These are phyloP conservation scores for Naematelia encephala DNA, from an alignment of 768 basidiomycete species.

Conservation along the genomic window DNA sequence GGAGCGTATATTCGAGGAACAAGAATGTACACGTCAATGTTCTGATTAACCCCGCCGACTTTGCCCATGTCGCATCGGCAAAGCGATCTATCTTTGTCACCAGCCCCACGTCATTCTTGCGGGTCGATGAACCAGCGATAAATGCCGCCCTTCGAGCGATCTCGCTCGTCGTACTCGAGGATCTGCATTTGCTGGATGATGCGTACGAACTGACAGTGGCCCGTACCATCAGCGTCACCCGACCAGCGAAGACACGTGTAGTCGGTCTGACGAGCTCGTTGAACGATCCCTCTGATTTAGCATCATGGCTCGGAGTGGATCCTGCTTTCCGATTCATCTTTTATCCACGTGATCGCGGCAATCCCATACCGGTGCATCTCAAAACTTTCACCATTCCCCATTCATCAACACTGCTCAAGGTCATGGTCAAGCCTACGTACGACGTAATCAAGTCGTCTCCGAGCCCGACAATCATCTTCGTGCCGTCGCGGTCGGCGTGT, in stretches of 20 bases:
- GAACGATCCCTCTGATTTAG: constrained; percentile 74
- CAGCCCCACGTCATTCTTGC: constrained; percentile 36
- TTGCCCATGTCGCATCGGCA: constrained; percentile 43
- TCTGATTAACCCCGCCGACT: constrained; percentile 23
- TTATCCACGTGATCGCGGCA: constrained; percentile 75
- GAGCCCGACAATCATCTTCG: constrained; percentile 70
- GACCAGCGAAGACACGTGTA: constrained; percentile 63
- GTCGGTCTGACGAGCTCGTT: constrained; percentile 76
- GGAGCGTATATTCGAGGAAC: constrained; percentile 19
- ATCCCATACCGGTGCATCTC: constrained; percentile 64
- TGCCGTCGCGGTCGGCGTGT: constrained; percentile 79
- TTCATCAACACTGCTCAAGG: constrained; percentile 80
- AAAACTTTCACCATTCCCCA: constrained; percentile 81
- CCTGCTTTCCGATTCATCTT: constrained; percentile 67
- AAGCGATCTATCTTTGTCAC: constrained; percentile 28
- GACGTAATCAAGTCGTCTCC: constrained; percentile 59
- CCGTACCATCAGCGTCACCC: constrained; percentile 64
- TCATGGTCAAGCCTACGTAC: constrained; percentile 87
- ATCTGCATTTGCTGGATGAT: constrained; percentile 75
- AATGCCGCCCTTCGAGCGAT: constrained; percentile 53
- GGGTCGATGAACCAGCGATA: constrained; percentile 20
- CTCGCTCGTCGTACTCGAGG: constrained; percentile 73
- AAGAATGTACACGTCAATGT: constrained; percentile 53
- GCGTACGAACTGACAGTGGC: constrained; percentile 80
- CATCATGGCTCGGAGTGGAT: constrained; percentile 75